Evolutionary conservation across 140 eudicot species (phyloP), one percentile per base, ranked within the genome.

Genomic region (Artemisia princeps): DNA sequence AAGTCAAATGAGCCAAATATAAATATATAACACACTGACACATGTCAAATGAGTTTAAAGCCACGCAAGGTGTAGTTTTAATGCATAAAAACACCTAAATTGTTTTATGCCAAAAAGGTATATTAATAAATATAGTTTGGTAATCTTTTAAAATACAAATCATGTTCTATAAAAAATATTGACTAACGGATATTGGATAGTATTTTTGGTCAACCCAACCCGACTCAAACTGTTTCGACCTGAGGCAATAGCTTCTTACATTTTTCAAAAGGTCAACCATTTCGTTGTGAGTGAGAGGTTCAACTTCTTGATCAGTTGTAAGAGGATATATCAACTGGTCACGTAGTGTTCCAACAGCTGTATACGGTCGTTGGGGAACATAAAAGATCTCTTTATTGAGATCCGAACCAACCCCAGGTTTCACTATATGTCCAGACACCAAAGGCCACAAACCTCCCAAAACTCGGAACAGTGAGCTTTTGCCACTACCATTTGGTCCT

Each of bases 401-500:
- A 78, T 94, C 99, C 26, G 96, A 94, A 70, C 99, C 96, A 78
- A 94, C 64, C 78, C 99, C 99, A 62, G 99, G 99, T 68, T 94
- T 94, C 62, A 84, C 96, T 30, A 94, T 94, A 69, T 94, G 99
- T 62, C 99, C 99, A 28, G 99, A 80, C 55, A 94, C 86, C 46
- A 94, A 79, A 9, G 99, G 99, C 99, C 99, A 94, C 59, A 94
- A 84, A 49, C 99, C 99, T 72, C 99, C 99, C 65, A 94, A 75
- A 60, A 94, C 99, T 66, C 99, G 85, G 75, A 94, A 94, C 30
- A 94, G 95, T 12, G 99, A 94, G 84, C 99, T 94, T 70, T 94
- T 94, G 48, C 99, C 99, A 33, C 99, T 94, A 66, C 99, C 99
- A 81, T 94, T 94, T 64, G 99, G 95, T 78, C 99, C 96, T 94